phyloP scores from a whole-genome alignment of 2,329 filamentous ascomycete genomes.

The Fusarium sp. region DNA sequence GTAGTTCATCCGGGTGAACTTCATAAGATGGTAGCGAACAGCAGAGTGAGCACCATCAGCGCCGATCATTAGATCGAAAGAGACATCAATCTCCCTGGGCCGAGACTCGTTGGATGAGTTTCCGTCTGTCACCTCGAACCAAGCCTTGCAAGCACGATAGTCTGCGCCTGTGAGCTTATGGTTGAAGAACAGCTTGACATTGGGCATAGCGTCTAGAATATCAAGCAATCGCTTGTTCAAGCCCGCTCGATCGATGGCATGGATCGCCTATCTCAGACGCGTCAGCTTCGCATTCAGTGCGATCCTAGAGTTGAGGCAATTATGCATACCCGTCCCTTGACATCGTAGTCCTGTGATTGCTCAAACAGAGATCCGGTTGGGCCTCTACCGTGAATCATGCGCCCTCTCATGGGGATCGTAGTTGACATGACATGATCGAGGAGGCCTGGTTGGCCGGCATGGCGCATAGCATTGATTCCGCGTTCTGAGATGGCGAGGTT shows the following conservation, averaged over 20 bases:
- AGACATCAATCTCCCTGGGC: conserved; percentile 79
- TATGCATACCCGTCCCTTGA: conserved; percentile 78
- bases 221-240: conserved; percentile 88
- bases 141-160: conserved; percentile 80
- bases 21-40: conserved; percentile 94
- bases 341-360: conserved; percentile 90
- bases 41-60: conserved; percentile 96
- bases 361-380: conserved; percentile 76
- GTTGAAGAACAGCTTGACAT: conserved; percentile 92
- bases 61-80: conserved; percentile 93
- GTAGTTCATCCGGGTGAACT: conserved; percentile 90
- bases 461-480: conserved; percentile 86
- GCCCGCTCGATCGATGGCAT: conserved; percentile 84
- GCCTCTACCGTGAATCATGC: conserved; percentile 88
- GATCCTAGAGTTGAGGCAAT: conserved; percentile 29
- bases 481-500: conserved; percentile 94
- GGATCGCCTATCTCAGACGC: conserved; percentile 71
- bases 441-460: conserved; percentile 73
- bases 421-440: conserved; percentile 78
- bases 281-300: conserved; percentile 15
- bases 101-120: conserved; percentile 54
- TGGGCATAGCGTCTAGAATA: conserved; percentile 82
- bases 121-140: conserved; percentile 76
- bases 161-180: conserved; percentile 94
- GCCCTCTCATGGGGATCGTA: conserved; percentile 92